These are phyloP conservation scores for Termitomyces sp. DNA, from an alignment of 768 basidiomycete species.

Conservation along the genomic window DNA sequence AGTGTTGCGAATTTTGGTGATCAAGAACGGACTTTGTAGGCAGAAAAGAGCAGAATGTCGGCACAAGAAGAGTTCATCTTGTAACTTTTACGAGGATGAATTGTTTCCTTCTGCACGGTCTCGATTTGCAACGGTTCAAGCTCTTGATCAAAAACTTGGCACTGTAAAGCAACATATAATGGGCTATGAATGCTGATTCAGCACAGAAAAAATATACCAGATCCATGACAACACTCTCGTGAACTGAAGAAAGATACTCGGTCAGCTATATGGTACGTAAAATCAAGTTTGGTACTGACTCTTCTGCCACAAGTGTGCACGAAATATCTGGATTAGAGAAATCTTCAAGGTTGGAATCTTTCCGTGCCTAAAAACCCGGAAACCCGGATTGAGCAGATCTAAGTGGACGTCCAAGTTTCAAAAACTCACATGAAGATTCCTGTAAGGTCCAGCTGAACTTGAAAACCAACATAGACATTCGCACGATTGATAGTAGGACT, in stretches of 20 bases:
- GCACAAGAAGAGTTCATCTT: constrained; percentile 99
- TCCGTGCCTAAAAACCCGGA: constrained; percentile 90
- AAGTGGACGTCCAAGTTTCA: not conserved
- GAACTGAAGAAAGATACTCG: constrained; percentile 43
- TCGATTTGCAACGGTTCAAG: constrained; percentile 97
- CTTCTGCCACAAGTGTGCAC: constrained; percentile 99
- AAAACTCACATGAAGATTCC: constrained; percentile 81
- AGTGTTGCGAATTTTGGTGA: not conserved
- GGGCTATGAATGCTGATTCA: not conserved
- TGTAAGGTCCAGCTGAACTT: constrained; percentile 96
- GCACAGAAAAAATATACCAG: constrained; percentile 37
- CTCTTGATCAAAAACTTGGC: constrained; percentile 99
- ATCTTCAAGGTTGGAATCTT: constrained; percentile 98
- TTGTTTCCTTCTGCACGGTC: constrained; percentile 99
- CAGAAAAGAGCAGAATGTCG: constrained; percentile 95
- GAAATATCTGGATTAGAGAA: constrained; percentile 99
- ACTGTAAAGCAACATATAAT: constrained; percentile 31
- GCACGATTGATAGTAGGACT: constrained; percentile 98
- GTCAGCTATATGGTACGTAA: constrained; percentile 5
- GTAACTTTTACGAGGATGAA: constrained; percentile 99
- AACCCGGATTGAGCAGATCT: not conserved
- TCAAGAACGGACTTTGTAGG: constrained; percentile 56
- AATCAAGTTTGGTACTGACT: constrained; percentile 51
- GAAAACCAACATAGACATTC: constrained; percentile 99
- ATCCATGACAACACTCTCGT: constrained; percentile 92